Percentiles rank a stretch among this genome's conserved stretches.
phyloP scores from a whole-genome alignment of 306 rosid genomes.

The Dryas drummondii region DNA sequence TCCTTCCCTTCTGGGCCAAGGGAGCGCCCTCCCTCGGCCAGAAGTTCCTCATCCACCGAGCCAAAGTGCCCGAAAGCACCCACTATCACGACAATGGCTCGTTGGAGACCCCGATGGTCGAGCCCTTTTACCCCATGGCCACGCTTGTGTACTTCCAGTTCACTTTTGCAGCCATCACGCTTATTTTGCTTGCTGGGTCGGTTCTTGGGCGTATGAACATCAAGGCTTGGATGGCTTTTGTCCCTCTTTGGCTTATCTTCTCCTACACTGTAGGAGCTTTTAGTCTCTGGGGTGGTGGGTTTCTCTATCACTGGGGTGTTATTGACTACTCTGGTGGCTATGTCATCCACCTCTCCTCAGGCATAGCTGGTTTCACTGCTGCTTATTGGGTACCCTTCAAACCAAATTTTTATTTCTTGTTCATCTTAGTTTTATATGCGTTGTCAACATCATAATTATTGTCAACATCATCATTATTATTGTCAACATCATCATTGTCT shows the following conservation, averaged over 20 bases:
- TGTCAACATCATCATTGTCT: too few species aligned
- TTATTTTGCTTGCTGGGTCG: slow-evolving; percentile 72
- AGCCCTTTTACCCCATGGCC: slow-evolving; percentile 71
- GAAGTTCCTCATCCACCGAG: slow-evolving; percentile 42
- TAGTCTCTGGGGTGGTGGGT: slow-evolving; percentile 89
- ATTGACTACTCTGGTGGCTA: slow-evolving; percentile 93
- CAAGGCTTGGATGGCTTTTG: slow-evolving; percentile 96
- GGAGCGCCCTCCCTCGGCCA: slow-evolving; percentile 70
- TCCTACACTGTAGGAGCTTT: slow-evolving; percentile 89
- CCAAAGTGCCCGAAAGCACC: slow-evolving; percentile 47
- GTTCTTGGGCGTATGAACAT: slow-evolving; percentile 89
- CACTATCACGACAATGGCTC: slow-evolving; percentile 18
- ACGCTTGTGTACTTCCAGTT: slow-evolving; percentile 81
- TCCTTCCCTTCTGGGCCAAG: slow-evolving; percentile 75
- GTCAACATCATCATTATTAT: too few species aligned
- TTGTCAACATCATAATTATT: not conserved
- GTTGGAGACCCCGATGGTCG: not conserved
- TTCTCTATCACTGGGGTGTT: slow-evolving; percentile 82
- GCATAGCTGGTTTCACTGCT: slow-evolving; percentile 79
- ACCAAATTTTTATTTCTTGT: not conserved
- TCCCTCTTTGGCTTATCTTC: slow-evolving; percentile 82
- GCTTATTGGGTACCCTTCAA: slow-evolving; percentile 73
- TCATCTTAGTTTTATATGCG: not conserved
- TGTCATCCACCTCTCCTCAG: slow-evolving; percentile 87
- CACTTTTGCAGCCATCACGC: slow-evolving; percentile 79